Evolutionary conservation across 306 rosid species (phyloP).

Genomic region (Luffa aegyptiaca): DNA sequence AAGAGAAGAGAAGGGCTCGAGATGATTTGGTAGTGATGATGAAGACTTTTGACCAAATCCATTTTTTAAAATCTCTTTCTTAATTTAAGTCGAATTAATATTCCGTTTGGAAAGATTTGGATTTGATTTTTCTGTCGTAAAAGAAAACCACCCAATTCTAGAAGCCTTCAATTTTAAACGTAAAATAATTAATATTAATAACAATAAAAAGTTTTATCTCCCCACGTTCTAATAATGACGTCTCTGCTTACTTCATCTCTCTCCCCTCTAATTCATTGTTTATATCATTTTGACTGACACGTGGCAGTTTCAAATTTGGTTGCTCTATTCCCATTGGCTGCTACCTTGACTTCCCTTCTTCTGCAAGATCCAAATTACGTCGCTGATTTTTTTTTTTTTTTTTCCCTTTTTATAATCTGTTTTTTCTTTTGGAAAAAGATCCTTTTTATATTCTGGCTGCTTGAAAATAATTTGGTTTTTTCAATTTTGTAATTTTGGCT

Average conservation of each 20-base stretch:
- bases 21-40: background rate
- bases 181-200: background rate
- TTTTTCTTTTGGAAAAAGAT: no score
- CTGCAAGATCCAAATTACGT: background rate
- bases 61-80: background rate
- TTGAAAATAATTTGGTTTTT: no score
- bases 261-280: background rate
- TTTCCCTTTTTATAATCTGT: background rate
- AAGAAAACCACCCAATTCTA: background rate
- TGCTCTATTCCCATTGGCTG: background rate
- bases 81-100: background rate
- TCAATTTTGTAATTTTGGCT: no score
- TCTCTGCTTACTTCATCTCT: conserved; percentile 1
- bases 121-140: background rate
- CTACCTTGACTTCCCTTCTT: background rate
- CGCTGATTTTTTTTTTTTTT: background rate
- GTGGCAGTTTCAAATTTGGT: background rate
- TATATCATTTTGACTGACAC: background rate
- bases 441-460: no score
- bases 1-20: background rate
- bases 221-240: background rate
- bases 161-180: background rate
- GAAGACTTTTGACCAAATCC: background rate
- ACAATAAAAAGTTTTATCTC: background rate
- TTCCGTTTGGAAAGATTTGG: background rate